Evolutionary conservation across 345 rosid genomes (phyloP), one percentile per base, ranked within the genome.

Genomic region (Corchorus olitorius): DNA sequence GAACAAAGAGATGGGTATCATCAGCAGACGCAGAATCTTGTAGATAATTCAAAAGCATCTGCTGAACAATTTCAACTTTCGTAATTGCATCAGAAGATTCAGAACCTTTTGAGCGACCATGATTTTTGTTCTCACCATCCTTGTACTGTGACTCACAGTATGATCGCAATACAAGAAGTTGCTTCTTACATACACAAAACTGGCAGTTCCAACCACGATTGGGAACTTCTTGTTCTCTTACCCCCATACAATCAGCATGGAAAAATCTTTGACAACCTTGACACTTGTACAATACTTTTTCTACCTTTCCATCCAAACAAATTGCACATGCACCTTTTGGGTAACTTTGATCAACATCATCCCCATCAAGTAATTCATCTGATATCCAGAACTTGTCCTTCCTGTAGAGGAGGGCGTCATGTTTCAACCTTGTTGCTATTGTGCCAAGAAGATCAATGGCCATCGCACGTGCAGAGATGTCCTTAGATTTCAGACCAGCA

Each of bases 401-500:
- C 81, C 84, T 80, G 81, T 86, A 82, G 73, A 90, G 81, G 72
- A 88, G 87, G 81, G 93, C 89, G 85, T 93, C 98, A 50, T 88
- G 92, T 81, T 96, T 96, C 81, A 96, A 84, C 79, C 98, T 90
- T 54, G 97, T 86, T 67, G 99, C 99, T 81, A 96, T 87, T 50
- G 92, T 89, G 77, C 99, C 99, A 60, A 96, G 90, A 82, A 96
- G 84, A 73, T 96, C 98, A 80, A 96, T 96, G 85, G 99, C 97
- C 97, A 93, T 86, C 64, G 90, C 87, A 54, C 99, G 92, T 14
- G 92, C 98, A 75, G 97, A 83, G 22, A 86, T 77, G 69, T 96
- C 99, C 85, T 93, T 96, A 62, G 99, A 96, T 86, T 96, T 93
- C 75, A 89, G 86, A 76, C 99, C 99, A 58, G 98, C 98, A 83